Evolutionary conservation across 768 basidiomycete species (phyloP), one percentile per base, ranked within the genome.

Genomic region (Boletus pseudo-olivaceus): DNA sequence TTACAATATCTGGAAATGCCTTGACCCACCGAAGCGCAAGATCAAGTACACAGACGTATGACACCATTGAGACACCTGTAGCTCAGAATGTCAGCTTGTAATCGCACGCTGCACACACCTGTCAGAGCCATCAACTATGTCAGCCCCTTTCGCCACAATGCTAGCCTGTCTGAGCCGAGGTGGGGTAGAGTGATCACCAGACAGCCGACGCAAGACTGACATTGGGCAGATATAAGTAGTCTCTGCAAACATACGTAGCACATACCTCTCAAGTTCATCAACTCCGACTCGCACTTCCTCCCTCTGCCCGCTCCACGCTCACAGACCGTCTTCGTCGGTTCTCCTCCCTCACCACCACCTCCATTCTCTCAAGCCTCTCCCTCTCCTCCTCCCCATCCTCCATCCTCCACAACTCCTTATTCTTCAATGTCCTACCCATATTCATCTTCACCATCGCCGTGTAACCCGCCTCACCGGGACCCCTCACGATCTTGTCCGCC

Each of bases 381-480:
- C 53, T 48, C 7, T 69, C 65, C 7, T 69, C 65, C 35, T 62
- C 60, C 5, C 72, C 76, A 19, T 58, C 53, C 43, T 76, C 77
- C 11, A 55, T 62, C 60, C 55, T 69, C 74, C 72, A 75, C 38
- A 57, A 54, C 17, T 72, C 64, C 2, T 63, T 58, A 39, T 73
- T 63, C 37, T 63, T 65, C 58, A 86, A 57, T 65, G 75, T 82
- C 49, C 75, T 77, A 3, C 87, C 84, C 54, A 81, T 65, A 54
- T 63, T 69, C 54, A 71, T 71, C 73, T 91, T 93, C 47, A 85
- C 74, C 63, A 69, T 62, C n/a, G 80, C 89, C 2, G 83, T 78
- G 66, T 89, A 91, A 14, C 90, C 90, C 0, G 80, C 87, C 66
- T 85, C 82, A 50, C 84, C 78, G 2, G 81, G 74, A 35, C 82